Evolutionary conservation across 257 asterid species (phyloP).

Genomic region (Mentha longifolia): DNA sequence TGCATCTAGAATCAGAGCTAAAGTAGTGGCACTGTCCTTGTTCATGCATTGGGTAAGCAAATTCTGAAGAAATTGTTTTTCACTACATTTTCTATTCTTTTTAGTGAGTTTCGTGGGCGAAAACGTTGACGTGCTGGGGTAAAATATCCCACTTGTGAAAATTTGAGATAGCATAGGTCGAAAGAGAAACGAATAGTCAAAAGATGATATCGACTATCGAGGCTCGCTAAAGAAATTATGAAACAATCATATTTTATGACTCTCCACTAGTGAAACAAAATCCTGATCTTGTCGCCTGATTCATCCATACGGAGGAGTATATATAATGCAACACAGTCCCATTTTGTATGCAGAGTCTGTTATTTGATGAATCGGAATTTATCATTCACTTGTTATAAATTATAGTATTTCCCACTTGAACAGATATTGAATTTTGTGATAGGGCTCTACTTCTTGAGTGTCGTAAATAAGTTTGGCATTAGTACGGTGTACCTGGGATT

Average conservation of each 20-base stretch:
- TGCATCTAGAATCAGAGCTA: slow-evolving; percentile 90
- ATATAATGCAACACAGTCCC: neutral
- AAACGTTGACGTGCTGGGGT: no score
- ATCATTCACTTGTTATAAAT: neutral
- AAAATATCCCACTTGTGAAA: no score
- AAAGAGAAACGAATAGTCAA: no score
- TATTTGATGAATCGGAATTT: neutral
- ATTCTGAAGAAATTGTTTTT: neutral
- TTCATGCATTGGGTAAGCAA: slow-evolving; percentile 93
- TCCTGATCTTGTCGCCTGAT: no score
- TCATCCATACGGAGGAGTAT: no score
- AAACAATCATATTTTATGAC: no score
- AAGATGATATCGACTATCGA: no score
- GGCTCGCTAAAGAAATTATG: no score
- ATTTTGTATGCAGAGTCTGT: neutral
- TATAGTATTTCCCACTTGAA: slow-evolving; percentile 15
- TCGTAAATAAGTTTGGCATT: slow-evolving; percentile 84
- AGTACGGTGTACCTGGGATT: slow-evolving; percentile 89
- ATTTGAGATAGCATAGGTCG: no score
- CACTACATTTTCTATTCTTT: neutral
- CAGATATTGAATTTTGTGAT: slow-evolving; percentile 90
- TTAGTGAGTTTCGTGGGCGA: no score
- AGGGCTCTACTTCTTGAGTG: slow-evolving; percentile 88
- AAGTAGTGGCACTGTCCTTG: slow-evolving; percentile 87
- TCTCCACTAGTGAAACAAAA: no score